A percentile compares a stretch with the other conserved stretches of the same genome.
Evolutionary conservation across 2,329 filamentous ascomycete genomes (phyloP).

Genomic region (Ceratocystiopsis minuta): DNA sequence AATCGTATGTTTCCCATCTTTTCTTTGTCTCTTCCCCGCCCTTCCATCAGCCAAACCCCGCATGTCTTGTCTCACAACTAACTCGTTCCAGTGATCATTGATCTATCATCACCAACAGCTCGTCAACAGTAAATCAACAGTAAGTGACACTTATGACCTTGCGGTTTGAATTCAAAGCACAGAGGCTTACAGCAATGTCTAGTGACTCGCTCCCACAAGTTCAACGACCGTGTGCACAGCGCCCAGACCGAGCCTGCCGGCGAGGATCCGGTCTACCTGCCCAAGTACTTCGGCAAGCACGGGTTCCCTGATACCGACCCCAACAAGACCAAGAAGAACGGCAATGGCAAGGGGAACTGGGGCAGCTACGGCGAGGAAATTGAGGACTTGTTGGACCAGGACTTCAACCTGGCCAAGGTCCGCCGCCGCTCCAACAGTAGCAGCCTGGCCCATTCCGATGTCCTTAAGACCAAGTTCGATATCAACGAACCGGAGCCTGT

Average conservation of each 20-base stretch:
- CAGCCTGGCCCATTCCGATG: conserved; percentile 42
- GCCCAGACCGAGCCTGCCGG: conserved; percentile 48
- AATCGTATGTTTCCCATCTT: too few relatives aligned
- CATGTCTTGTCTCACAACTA: not conserved
- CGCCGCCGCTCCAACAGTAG: conserved; percentile 89
- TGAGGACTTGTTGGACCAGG: conserved; percentile 61
- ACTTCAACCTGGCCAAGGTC: conserved; percentile 69
- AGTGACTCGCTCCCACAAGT: conserved; percentile 98
- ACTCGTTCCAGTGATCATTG: not conserved
- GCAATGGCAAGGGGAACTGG: conserved; percentile 87
- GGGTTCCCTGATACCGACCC: conserved; percentile 69
- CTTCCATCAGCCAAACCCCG: not conserved
- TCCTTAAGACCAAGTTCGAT: conserved; percentile 96
- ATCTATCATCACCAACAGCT: too few relatives aligned
- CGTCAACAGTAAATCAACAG: not conserved
- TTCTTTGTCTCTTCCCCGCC: not conserved
- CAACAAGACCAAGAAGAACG: conserved; percentile 93
- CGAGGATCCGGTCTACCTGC: conserved; percentile 50
- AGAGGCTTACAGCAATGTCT: not conserved
- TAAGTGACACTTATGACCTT: conserved; percentile 1
- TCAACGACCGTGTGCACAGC: conserved; percentile 80
- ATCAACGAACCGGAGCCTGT: conserved; percentile 74
- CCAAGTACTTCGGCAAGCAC: conserved; percentile 83
- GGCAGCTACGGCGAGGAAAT: conserved; percentile 70
- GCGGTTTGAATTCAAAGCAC: too few relatives aligned